Evolutionary conservation across 1,284 basidiomycete genomes (phyloP).

Genomic region (Ustilago vetiveriae): DNA sequence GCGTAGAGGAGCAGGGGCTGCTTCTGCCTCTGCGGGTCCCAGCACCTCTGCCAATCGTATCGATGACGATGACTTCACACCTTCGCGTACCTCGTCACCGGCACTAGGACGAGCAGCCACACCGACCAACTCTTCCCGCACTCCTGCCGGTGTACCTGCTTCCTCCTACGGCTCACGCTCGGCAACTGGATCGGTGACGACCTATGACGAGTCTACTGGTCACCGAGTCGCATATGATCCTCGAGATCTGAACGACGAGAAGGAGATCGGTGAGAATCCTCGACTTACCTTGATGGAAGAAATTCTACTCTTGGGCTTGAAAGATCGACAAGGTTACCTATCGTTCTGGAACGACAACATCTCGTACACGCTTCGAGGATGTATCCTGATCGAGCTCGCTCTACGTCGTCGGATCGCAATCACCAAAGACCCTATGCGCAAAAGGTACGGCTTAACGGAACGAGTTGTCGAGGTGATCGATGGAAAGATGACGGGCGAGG

Average conservation of each 20-base stretch:
- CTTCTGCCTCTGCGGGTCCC: conserved; percentile 22
- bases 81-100: conserved; percentile 36
- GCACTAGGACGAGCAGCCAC: conserved; percentile 23
- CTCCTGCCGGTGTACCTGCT: conserved; percentile 5
- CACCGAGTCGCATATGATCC: conserved; percentile 86
- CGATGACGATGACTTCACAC: conserved; percentile 30
- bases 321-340: conserved; percentile 77
- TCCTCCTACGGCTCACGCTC: conserved; percentile 39
- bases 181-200: conserved; percentile 47
- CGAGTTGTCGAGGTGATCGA: conserved; percentile 61
- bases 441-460: conserved; percentile 44
- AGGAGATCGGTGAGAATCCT: conserved; percentile 81
- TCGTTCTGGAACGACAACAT: conserved; percentile 68
- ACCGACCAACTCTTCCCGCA: conserved; percentile 22
- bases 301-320: conserved; percentile 86
- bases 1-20: conserved; percentile 32
- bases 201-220: conserved; percentile 41
- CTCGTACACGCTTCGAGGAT: conserved; percentile 64
- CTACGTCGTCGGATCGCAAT: conserved; percentile 60
- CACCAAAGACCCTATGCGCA: conserved; percentile 49
- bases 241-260: conserved; percentile 81
- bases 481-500: conserved; percentile 62
- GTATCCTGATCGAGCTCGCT: conserved; percentile 65
- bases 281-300: conserved; percentile 96
- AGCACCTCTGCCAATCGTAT: conserved; percentile 31